These are phyloP conservation scores for Phytophthora cajani DNA, from an alignment of 352 stramenopile genomes.

Conservation along the genomic window DNA sequence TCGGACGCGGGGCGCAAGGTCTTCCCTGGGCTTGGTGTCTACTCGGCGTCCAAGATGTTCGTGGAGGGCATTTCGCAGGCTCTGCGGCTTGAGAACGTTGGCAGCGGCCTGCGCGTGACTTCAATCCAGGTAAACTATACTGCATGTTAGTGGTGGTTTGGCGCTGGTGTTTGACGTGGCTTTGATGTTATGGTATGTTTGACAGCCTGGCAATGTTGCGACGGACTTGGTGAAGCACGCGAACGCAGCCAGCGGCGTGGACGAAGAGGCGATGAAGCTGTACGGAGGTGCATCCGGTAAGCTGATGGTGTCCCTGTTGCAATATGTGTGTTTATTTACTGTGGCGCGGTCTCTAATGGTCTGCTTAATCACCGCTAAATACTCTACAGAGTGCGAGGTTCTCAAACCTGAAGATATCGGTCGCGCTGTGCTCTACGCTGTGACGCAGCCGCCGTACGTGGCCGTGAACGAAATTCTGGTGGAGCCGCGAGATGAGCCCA, in stretches of 20 bases:
- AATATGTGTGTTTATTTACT: slow-evolving; percentile 22
- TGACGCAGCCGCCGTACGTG: slow-evolving; percentile 87
- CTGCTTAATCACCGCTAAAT: slow-evolving; percentile 18
- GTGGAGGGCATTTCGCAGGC: slow-evolving; percentile 90
- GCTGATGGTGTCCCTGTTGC: slow-evolving; percentile 2
- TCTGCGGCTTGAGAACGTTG: slow-evolving; percentile 86
- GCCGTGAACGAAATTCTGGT: slow-evolving; percentile 93
- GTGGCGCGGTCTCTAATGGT: slow-evolving; percentile 22
- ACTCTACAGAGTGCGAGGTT: slow-evolving; percentile 69
- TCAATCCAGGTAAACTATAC: slow-evolving; percentile 62
- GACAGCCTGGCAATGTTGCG: slow-evolving; percentile 88
- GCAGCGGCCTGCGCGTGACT: slow-evolving; percentile 87
- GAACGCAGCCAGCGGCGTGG: slow-evolving; percentile 65
- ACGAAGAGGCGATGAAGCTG: slow-evolving; percentile 83
- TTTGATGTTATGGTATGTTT: neutral
- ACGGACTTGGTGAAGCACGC: slow-evolving; percentile 92
- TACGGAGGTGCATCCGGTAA: slow-evolving; percentile 63
- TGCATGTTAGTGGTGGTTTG: neutral
- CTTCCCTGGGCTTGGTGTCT: slow-evolving; percentile 87
- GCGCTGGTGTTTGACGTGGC: slow-evolving; percentile 9
- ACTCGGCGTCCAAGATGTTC: slow-evolving; percentile 93
- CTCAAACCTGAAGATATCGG: slow-evolving; percentile 88
- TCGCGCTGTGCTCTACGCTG: slow-evolving; percentile 87
- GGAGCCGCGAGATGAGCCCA: slow-evolving; percentile 88
- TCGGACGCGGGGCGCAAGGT: slow-evolving; percentile 83